Percentiles rank a stretch among this genome's conserved stretches.
These are phyloP conservation scores for Penicillium vulpinum DNA, from an alignment of 2,329 filamentous ascomycete species.

Conservation along the genomic window DNA sequence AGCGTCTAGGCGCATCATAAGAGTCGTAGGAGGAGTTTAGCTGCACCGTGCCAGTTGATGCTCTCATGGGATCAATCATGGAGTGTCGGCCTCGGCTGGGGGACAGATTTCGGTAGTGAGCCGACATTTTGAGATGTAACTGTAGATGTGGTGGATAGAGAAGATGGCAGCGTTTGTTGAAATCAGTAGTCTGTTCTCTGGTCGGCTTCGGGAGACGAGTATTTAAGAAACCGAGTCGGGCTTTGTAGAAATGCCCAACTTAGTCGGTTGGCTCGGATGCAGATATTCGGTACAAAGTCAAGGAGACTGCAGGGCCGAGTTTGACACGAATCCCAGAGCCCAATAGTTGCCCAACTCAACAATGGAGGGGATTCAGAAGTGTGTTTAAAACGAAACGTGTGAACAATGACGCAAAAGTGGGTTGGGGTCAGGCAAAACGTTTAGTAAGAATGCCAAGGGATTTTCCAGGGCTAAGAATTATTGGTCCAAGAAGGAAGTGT, in stretches of 20 bases:
- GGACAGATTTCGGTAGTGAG: conserved; percentile 37
- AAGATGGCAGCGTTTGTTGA: not conserved
- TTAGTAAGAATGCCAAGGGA: conserved; percentile 1
- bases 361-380: conserved; percentile 1
- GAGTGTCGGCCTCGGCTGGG: conserved; percentile 31
- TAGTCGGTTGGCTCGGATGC: not conserved
- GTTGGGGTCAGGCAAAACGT: conserved; percentile 6
- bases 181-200: not conserved
- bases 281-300: not conserved
- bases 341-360: conserved; percentile 9
- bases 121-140: conserved; percentile 31
- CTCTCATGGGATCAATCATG: conserved; percentile 40
- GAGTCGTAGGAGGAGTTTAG: conserved; percentile 37
- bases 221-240: not conserved
- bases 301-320: not conserved
- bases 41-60: conserved; percentile 44
- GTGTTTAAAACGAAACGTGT: not conserved
- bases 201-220: not conserved
- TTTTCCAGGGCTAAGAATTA: not conserved
- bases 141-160: not conserved
- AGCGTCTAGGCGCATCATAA: conserved; percentile 32
- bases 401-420: conserved; percentile 13
- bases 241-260: conserved; percentile 7
- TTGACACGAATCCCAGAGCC: conserved; percentile 5
- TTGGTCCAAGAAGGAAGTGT: not conserved